Evolutionary conservation across 129 eudicot genomes (phyloP).

Genomic region (Mikania micrantha): DNA sequence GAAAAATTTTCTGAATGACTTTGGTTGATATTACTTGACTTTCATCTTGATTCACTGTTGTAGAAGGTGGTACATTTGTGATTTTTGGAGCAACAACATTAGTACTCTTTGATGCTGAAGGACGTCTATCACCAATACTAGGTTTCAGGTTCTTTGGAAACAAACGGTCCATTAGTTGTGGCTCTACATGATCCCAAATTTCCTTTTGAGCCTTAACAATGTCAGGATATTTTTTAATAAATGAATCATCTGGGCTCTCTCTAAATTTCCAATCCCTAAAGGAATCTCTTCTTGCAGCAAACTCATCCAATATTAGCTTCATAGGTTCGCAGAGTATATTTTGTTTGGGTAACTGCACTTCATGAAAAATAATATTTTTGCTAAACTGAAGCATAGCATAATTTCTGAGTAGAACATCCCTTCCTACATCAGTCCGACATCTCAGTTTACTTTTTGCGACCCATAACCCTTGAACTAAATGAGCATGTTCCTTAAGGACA

Average conservation of each 20-base stretch:
- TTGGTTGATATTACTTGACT: conserved; percentile 55
- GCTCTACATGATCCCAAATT: conserved; percentile 43
- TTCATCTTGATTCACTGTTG: conserved; percentile 43
- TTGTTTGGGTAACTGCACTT: conserved; percentile 32
- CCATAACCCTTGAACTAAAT: conserved; percentile 82
- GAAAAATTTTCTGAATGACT: conserved; percentile 59
- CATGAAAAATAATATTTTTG: conserved; percentile 36
- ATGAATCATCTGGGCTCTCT: conserved; percentile 47
- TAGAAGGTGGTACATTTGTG: conserved; percentile 30
- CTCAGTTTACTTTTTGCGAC: conserved; percentile 58
- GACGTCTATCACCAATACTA: conserved; percentile 19
- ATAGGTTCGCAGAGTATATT: conserved; percentile 5
- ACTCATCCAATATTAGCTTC: conserved; percentile 37
- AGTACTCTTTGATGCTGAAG: conserved; percentile 17
- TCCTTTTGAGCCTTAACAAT: conserved; percentile 46
- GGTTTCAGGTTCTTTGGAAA: conserved; percentile 21
- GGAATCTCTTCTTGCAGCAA: conserved; percentile 50
- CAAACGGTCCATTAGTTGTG: conserved; percentile 9
- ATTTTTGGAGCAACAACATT: conserved; percentile 25
- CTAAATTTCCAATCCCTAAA: conserved; percentile 76
- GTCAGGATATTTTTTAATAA: conserved; percentile 46
- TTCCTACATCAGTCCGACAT: conserved; percentile 28
- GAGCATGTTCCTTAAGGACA: conserved; percentile 46
- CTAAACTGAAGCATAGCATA: conserved; percentile 50
- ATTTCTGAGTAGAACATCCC: conserved; percentile 43